phyloP scores from a whole-genome alignment of 805 yeast species.

The Metschnikowia aberdeeniae region DNA sequence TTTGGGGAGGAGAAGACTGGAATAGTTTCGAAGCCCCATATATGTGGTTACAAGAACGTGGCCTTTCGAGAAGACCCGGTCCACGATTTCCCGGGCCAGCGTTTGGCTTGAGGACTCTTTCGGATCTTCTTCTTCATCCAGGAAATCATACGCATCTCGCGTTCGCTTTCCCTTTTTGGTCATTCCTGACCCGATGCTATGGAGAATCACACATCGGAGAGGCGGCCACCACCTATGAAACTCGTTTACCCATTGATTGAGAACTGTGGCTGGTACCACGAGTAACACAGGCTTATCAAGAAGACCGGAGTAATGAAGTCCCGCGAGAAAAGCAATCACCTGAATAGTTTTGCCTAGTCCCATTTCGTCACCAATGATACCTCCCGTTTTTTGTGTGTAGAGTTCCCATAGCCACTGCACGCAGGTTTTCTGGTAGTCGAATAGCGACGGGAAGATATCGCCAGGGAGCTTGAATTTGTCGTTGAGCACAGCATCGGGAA shows the following conservation, averaged over 20 bases:
- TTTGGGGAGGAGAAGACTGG: slow-evolving; percentile 56
- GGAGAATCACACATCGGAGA: slow-evolving; percentile 76
- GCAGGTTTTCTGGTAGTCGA: slow-evolving; percentile 93
- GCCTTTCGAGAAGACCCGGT: slow-evolving; percentile 61
- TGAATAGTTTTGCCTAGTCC: slow-evolving; percentile 96
- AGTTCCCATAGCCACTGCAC: slow-evolving; percentile 98
- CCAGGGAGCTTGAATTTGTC: slow-evolving; percentile 78
- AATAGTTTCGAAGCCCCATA: slow-evolving; percentile 73
- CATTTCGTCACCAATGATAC: slow-evolving; percentile 97
- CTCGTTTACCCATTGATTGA: slow-evolving; percentile 96
- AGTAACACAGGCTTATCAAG: slow-evolving; percentile 75
- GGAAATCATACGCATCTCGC: slow-evolving; percentile 33
- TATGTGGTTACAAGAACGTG: slow-evolving; percentile 89
- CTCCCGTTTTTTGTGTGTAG: slow-evolving; percentile 86
- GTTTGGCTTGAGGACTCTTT: slow-evolving; percentile 21
- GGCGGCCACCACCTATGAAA: slow-evolving; percentile 99
- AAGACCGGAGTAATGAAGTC: slow-evolving; percentile 75
- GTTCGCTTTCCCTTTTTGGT: slow-evolving; percentile 20
- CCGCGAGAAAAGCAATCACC: slow-evolving; percentile 85
- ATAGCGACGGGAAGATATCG: slow-evolving; percentile 78
- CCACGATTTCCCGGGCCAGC: slow-evolving; percentile 47
- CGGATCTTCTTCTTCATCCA: slow-evolving; percentile 3
- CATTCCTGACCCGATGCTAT: slow-evolving; percentile 92
- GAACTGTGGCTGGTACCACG: slow-evolving; percentile 95
- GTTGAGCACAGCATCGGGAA: slow-evolving; percentile 71